A percentile compares a stretch with the other conserved stretches of the same genome.
Evolutionary conservation across 208 protist genomes (phyloP).

Genomic region (Porcisia deanei): DNA sequence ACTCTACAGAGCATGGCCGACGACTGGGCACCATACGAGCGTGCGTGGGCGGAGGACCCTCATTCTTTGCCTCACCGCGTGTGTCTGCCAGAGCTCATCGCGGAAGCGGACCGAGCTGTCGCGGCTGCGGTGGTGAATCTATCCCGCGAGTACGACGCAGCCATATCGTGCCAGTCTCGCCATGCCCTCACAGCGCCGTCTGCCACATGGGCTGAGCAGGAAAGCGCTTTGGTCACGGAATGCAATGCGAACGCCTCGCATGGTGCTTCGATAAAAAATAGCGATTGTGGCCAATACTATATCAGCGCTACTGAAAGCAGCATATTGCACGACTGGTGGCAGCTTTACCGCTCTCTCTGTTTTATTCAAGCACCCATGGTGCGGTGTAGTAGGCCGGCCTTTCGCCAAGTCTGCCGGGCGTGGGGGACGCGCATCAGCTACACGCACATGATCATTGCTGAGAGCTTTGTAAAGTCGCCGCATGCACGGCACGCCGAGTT

Average conservation of each 20-base stretch:
- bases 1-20: background rate
- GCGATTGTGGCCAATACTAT: background rate
- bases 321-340: conserved; percentile 10
- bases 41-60: conserved; percentile 15
- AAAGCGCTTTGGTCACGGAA: background rate
- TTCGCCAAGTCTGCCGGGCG: conserved; percentile 71
- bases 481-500: conserved; percentile 86
- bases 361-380: conserved; percentile 94
- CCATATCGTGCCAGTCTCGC: background rate
- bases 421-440: conserved; percentile 86
- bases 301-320: background rate
- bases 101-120: conserved; percentile 20
- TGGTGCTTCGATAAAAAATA: background rate
- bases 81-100: conserved; percentile 15
- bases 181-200: background rate
- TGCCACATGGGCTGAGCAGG: background rate
- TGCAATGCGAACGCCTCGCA: background rate
- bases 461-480: conserved; percentile 72
- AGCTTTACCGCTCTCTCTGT: conserved; percentile 42
- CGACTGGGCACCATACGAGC: conserved; percentile 21
- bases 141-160: conserved; percentile 16
- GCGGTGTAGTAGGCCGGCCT: conserved; percentile 87
- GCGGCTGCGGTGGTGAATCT: conserved; percentile 8
- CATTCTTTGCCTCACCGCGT: conserved; percentile 3
- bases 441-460: conserved; percentile 92